Percentiles rank a stretch among this genome's conserved stretches.
Evolutionary conservation across 2,329 filamentous ascomycete genomes (phyloP).

Genomic region (Penicillium palitans): DNA sequence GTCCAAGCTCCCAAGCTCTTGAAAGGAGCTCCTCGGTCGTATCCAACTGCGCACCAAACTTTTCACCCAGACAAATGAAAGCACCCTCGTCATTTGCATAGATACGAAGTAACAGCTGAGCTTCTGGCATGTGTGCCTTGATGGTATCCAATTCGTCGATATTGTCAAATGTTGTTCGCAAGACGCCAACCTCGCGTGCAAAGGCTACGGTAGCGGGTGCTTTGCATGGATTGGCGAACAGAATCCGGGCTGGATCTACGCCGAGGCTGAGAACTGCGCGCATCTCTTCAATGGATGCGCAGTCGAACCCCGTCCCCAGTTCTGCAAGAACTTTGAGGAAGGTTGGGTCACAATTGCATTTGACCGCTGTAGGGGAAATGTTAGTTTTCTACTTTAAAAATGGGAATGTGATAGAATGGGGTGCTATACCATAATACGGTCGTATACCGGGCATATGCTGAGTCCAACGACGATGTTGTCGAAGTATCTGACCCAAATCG

Average conservation of each 20-base stretch:
- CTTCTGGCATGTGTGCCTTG: slow-evolving; percentile 19
- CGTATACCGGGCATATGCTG: slow-evolving; percentile 17
- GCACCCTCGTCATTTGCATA: slow-evolving; percentile 21
- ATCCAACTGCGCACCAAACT: slow-evolving; percentile 27
- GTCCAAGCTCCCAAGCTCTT: slow-evolving; percentile 23
- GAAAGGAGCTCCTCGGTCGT: slow-evolving; percentile 18
- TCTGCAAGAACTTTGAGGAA: slow-evolving; percentile 26
- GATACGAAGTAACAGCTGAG: slow-evolving; percentile 27
- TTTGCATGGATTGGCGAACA: slow-evolving; percentile 34
- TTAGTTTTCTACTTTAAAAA: not conserved
- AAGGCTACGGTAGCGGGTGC: slow-evolving; percentile 20
- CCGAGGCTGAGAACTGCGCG: slow-evolving; percentile 22
- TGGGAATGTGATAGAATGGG: too few relatives aligned
- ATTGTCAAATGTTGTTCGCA: slow-evolving; percentile 31
- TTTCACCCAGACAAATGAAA: slow-evolving; percentile 18
- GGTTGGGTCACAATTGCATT: slow-evolving; percentile 31
- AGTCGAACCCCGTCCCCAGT: slow-evolving; percentile 30
- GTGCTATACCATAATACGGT: slow-evolving; percentile 24
- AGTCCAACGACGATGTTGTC: slow-evolving; percentile 23
- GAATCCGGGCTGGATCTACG: slow-evolving; percentile 26
- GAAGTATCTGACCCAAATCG: slow-evolving; percentile 20
- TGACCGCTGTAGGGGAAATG: slow-evolving; percentile 23
- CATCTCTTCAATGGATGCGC: slow-evolving; percentile 31
- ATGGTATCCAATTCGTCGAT: slow-evolving; percentile 31
- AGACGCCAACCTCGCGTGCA: slow-evolving; percentile 20